A percentile compares a stretch with the other conserved stretches of the same genome.
Conservation (phyloP, 1,284 basidiomycete genomes). For the Cryptococcus sp. region DNA sequence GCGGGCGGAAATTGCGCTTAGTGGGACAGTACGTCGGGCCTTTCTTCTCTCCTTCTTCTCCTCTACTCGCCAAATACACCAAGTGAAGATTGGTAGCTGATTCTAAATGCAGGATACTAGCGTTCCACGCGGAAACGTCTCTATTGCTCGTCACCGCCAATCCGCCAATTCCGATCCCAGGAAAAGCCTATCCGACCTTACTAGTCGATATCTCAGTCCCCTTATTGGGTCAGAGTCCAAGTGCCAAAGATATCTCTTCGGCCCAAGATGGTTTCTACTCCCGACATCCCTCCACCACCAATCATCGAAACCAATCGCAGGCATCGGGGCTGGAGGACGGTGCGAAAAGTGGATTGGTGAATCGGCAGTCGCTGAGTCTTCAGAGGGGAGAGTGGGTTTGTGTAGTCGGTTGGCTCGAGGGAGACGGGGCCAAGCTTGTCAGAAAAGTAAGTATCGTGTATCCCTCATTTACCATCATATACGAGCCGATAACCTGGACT, state of each 20-base stretch:
- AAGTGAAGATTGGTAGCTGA: background rate
- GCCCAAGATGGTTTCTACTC: conserved; percentile 6
- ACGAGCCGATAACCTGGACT: background rate
- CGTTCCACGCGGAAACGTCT: conserved; percentile 13
- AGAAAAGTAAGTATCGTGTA: conserved; percentile 17
- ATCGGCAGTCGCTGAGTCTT: conserved; percentile 24
- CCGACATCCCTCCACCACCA: background rate
- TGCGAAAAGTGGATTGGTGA: background rate
- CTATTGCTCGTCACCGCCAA: conserved; percentile 8
- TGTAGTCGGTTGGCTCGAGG: conserved; percentile 40
- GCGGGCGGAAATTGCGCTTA: conserved; percentile 27
- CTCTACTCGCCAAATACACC: background rate
- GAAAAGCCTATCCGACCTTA: conserved; percentile 17
- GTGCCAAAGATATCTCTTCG: conserved; percentile 16
- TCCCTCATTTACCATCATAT: background rate
- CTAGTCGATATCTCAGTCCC: conserved; percentile 29
- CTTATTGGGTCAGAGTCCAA: conserved; percentile 27
- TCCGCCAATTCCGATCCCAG: background rate
- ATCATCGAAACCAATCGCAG: background rate
- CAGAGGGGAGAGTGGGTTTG: conserved; percentile 31
- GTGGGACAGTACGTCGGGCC: conserved; percentile 28
- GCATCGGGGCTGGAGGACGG: background rate
- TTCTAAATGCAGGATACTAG: conserved; percentile 7
- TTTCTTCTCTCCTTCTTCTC: background rate
- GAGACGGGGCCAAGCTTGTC: conserved; percentile 15